Base-by-base conservation (phyloP, 345 rosid species). In the Abelmoschus esculentus region DNA sequence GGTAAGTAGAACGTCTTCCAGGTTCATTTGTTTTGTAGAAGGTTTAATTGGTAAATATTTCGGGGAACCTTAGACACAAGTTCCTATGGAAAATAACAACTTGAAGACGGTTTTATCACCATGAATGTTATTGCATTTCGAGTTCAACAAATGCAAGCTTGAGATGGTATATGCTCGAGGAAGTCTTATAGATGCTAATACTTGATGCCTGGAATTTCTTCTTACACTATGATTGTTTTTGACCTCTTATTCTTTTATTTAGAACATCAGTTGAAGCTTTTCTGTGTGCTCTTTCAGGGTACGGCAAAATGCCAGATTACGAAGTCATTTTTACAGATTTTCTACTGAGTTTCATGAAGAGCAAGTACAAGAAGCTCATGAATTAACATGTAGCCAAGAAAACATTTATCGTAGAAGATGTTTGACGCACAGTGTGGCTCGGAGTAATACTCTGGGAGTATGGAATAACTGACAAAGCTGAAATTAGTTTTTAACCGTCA, bases 301-400 rank as follows among this genome's bases (percentile, higher is more conserved):
- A 79, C 6, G 98, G 97, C 54, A 93, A 93, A 77, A 70, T 91
- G 87, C 98, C 95, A 8, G 96, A 80, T 69, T 93, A 93, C 29
- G 97, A 93, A 81, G 83, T 82, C 73, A 79, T 87, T 4, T 88
- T 93, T 78, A 89, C 95, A 11, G 97, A 93, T 71, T 93, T 93
- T 82, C 78, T 93, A 56, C 76, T 85, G 72, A 81, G 76, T 64
- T 74, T 84, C 54, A 78, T 63, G 60, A 83, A 74, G 71, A 77
- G 77, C 75, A 78, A 83, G 74, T 69, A 62, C 55, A 76, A 79
- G 78, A 79, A 79, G 82, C 70, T 58, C 34, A 56, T 44, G 9
- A 38, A 69, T 10, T 71, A 14, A 55, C 22, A 44, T 3, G 60
- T 3, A 1, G 29, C 18, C 28, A 50, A 10, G 42, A 50, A 38